Percentiles rank a stretch among this genome's conserved stretches.
Evolutionary conservation across 768 basidiomycete species (phyloP).

Genomic region (Termitomyces sp.): DNA sequence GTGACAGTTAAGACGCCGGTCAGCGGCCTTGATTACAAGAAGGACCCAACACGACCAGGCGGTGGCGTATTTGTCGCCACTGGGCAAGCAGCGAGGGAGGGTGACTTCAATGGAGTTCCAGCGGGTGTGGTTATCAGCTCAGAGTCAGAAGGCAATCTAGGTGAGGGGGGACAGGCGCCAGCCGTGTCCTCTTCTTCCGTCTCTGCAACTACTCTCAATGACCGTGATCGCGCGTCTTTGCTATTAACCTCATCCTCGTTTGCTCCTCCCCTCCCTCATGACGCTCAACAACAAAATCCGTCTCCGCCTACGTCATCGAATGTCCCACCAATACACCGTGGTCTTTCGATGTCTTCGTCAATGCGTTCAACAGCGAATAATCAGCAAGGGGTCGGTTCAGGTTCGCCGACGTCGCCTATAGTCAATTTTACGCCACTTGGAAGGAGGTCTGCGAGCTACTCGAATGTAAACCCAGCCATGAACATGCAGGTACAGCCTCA

Average conservation of each 20-base stretch:
- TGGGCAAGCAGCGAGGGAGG: constrained; percentile 36
- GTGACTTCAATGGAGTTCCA: constrained; percentile 49
- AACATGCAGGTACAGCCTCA: constrained; percentile 38
- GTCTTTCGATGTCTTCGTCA: constrained; percentile 19
- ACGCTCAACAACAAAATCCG: not conserved
- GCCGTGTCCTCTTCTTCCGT: constrained; percentile 16
- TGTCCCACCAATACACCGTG: constrained; percentile 13
- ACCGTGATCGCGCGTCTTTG: constrained; percentile 28
- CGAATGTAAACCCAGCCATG: constrained; percentile 76
- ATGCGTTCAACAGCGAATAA: constrained; percentile 22
- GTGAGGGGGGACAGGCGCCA: constrained; percentile 21
- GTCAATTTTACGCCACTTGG: constrained; percentile 54
- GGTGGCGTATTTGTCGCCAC: constrained; percentile 79
- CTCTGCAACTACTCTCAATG: constrained; percentile 24
- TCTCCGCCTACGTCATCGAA: constrained; percentile 8
- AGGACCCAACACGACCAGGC: constrained; percentile 79
- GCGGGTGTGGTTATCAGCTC: constrained; percentile 50
- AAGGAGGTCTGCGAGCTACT: constrained; percentile 29
- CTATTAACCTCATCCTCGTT: constrained; percentile 30
- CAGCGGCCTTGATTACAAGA: constrained; percentile 61
- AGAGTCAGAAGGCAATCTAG: constrained; percentile 41
- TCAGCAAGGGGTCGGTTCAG: constrained; percentile 10
- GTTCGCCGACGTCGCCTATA: constrained; percentile 32
- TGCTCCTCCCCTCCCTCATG: constrained; percentile 26
- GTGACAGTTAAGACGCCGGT: constrained; percentile 50